Conservation (phyloP, 176 grass and related monocot species). For the Bolboschoenus planiculmis region DNA sequence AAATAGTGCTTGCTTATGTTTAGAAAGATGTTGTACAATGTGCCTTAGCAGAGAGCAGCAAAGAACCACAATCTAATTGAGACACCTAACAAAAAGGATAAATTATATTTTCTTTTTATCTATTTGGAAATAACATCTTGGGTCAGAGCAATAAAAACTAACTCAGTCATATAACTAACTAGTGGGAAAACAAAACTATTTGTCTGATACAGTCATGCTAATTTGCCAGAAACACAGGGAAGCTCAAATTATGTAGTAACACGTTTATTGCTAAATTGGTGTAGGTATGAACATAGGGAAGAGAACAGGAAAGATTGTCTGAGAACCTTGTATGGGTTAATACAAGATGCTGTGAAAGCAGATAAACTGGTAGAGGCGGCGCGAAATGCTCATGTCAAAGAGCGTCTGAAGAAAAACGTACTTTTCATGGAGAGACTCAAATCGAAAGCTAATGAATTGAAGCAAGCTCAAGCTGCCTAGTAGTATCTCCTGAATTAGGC, state of each 20-base stretch:
- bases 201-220: not conserved
- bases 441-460: slow-evolving; percentile 48
- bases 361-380: slow-evolving; percentile 57
- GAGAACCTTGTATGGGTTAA: slow-evolving; percentile 61
- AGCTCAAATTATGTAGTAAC: not conserved
- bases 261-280: slow-evolving; percentile 6
- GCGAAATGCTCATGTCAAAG: slow-evolving; percentile 63
- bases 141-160: not conserved
- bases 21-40: not conserved
- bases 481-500: not conserved
- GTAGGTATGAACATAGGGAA: slow-evolving; percentile 76
- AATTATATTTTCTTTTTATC: not conserved
- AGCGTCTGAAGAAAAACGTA: slow-evolving; percentile 49
- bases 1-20: not conserved
- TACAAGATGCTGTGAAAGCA: slow-evolving; percentile 67
- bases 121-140: not conserved
- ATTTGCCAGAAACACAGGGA: not conserved
- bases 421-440: slow-evolving; percentile 83
- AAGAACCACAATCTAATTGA: not conserved
- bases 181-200: not conserved
- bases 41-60: not conserved
- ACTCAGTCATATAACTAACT: not conserved
- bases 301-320: slow-evolving; percentile 98
- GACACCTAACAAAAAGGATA: not conserved
- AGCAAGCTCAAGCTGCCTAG: slow-evolving; percentile 29